Percentiles rank a stretch among this genome's conserved stretches.
Conservation (phyloP, 108 stramenopile genomes). For the Discostella pseudostelligera region DNA sequence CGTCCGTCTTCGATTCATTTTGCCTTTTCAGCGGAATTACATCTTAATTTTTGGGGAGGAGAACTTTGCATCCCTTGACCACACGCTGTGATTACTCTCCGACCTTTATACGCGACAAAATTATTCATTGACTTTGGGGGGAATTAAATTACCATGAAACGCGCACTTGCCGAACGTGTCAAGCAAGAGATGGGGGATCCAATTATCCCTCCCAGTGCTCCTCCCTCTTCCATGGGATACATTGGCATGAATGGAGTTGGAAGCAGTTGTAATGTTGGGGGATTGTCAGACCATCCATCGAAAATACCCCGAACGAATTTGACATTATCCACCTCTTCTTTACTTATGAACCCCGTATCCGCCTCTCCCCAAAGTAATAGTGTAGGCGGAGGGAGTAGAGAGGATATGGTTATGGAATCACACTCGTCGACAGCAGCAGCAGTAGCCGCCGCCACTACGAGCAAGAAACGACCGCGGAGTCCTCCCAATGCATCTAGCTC, state of each 20-base stretch:
- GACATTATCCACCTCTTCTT: background rate
- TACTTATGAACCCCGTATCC: slow-evolving; percentile 7
- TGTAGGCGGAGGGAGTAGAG: slow-evolving; percentile 2
- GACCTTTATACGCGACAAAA: background rate
- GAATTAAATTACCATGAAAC: slow-evolving; percentile 67
- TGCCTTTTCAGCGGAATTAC: too few species aligned
- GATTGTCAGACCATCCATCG: background rate
- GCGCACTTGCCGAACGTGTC: slow-evolving; percentile 85
- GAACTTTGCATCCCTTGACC: too few species aligned
- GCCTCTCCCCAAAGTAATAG: slow-evolving; percentile 9
- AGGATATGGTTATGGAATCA: slow-evolving; percentile 10
- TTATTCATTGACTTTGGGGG: background rate
- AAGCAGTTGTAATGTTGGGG: background rate
- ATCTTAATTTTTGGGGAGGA: too few species aligned
- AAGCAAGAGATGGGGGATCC: slow-evolving; percentile 52
- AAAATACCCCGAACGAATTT: slow-evolving; percentile 10
- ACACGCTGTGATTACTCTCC: too few species aligned
- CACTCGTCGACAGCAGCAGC: background rate
- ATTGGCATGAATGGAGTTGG: slow-evolving; percentile 2
- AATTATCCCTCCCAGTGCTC: slow-evolving; percentile 11
- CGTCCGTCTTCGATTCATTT: too few species aligned
- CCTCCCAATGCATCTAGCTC: slow-evolving; percentile 20
- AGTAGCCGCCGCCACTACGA: slow-evolving; percentile 3
- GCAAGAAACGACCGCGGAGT: slow-evolving; percentile 43
- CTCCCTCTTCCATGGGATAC: slow-evolving; percentile 11